A percentile compares a stretch with the other conserved stretches of the same genome.
Conservation (phyloP, 2,329 filamentous ascomycete species). For the Pseudocercospora cruenta region DNA sequence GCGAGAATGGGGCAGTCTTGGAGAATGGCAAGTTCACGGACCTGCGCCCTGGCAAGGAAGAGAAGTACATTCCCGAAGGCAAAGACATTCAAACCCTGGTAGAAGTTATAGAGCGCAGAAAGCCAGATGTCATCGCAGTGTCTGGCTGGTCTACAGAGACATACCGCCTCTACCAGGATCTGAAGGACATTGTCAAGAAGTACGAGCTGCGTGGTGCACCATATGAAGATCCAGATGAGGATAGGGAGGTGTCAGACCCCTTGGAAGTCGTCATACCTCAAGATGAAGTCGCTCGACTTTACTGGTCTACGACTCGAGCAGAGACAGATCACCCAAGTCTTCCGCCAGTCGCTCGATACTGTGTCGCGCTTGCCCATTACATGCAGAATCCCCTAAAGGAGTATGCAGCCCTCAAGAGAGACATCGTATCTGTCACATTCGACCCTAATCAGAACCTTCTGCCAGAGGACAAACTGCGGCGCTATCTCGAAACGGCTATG, state of each 20-base stretch:
- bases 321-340: constrained; percentile 79
- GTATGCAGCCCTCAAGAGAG: constrained; percentile 88
- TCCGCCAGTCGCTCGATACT: constrained; percentile 80
- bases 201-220: constrained; percentile 76
- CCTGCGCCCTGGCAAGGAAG: constrained; percentile 66
- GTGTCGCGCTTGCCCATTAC: constrained; percentile 84
- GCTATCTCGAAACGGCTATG: constrained; percentile 91
- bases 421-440: constrained; percentile 84
- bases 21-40: constrained; percentile 89
- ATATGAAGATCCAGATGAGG: constrained; percentile 81
- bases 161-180: constrained; percentile 76
- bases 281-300: constrained; percentile 94
- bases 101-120: constrained; percentile 75
- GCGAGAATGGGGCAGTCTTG: constrained; percentile 85
- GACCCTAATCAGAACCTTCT: constrained; percentile 88
- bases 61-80: constrained; percentile 69
- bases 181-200: constrained; percentile 77
- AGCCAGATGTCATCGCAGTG: constrained; percentile 87
- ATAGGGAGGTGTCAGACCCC: constrained; percentile 74
- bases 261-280: constrained; percentile 91
- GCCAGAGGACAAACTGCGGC: constrained; percentile 81
- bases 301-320: constrained; percentile 85
- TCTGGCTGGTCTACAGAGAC: constrained; percentile 89
- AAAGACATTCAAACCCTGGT: constrained; percentile 71
- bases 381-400: constrained; percentile 96